These are phyloP conservation scores for Penicillium nucicola DNA, from an alignment of 495 filamentous ascomycete species.

Conservation along the genomic window DNA sequence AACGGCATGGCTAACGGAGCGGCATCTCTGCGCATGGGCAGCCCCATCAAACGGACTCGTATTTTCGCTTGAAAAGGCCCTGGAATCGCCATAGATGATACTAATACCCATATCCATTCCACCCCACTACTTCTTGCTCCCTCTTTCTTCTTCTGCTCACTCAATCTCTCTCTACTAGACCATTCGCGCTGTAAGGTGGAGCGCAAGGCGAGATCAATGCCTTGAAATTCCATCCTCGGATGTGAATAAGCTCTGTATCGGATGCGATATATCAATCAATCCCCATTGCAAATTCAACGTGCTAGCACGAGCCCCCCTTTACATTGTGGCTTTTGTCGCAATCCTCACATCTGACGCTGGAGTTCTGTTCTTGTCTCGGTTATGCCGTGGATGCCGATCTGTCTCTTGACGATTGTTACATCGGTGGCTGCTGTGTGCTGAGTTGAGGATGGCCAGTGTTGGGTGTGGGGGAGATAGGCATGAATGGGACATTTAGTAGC, in stretches of 20 bases:
- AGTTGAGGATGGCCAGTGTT: slow-evolving; percentile 8
- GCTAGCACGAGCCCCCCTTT: slow-evolving; percentile 8
- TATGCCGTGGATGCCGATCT: slow-evolving; percentile 17
- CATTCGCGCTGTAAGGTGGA: slow-evolving; percentile 55
- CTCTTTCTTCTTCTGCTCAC: slow-evolving; percentile 7
- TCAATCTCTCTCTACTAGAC: slow-evolving; percentile 6
- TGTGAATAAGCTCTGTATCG: slow-evolving; percentile 57
- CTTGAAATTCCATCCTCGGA: slow-evolving; percentile 46
- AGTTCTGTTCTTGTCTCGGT: slow-evolving; percentile 2
- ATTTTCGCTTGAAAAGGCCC: slow-evolving; percentile 33
- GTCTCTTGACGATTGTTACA: slow-evolving; percentile 21
- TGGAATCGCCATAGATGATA: slow-evolving; percentile 25
- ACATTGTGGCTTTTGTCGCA: slow-evolving; percentile 8
- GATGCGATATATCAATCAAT: slow-evolving; percentile 53
- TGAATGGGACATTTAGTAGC: slow-evolving; percentile 22
- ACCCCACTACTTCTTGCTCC: slow-evolving; percentile 10
- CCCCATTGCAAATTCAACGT: slow-evolving; percentile 13
- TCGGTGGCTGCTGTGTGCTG: slow-evolving; percentile 13
- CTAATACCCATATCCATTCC: slow-evolving; percentile 16
- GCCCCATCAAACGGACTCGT: slow-evolving; percentile 41
- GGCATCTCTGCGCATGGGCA: slow-evolving; percentile 33
- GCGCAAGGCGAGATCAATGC: slow-evolving; percentile 54
- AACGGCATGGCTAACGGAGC: slow-evolving; percentile 40
- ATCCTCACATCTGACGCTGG: slow-evolving; percentile 12
- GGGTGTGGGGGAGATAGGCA: slow-evolving; percentile 10